phyloP scores from a whole-genome alignment of 495 filamentous ascomycete species.

The Trichoderma orchidacearum region DNA sequence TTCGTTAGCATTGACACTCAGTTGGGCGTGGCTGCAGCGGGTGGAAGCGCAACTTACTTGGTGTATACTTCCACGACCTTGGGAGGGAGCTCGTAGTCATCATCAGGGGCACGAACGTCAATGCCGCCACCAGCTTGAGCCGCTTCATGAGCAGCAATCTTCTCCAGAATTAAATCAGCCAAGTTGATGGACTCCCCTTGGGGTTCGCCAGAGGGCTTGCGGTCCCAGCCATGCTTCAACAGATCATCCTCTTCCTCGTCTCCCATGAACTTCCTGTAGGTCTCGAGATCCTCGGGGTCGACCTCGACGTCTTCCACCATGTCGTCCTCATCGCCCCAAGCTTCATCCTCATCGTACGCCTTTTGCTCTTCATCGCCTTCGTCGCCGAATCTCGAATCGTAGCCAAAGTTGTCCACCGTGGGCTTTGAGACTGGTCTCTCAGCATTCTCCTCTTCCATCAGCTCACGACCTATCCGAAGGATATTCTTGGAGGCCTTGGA shows the following conservation, averaged over 20 bases:
- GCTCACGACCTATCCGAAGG: constrained; percentile 68
- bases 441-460: constrained; percentile 57
- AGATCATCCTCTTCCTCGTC: constrained; percentile 36
- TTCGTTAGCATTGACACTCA: constrained; percentile 7
- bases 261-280: constrained; percentile 83
- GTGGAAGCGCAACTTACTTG: constrained; percentile 41
- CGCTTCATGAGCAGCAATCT: constrained; percentile 87
- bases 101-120: constrained; percentile 33
- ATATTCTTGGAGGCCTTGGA: constrained; percentile 79
- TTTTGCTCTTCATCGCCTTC: constrained; percentile 17
- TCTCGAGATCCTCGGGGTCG: constrained; percentile 76
- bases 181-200: constrained; percentile 58
- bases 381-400: constrained; percentile 19
- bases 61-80: constrained; percentile 91
- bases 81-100: constrained; percentile 72
- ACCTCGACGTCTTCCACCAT: constrained; percentile 67
- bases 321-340: constrained; percentile 60
- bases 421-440: constrained; percentile 6
- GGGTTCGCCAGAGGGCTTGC: constrained; percentile 22
- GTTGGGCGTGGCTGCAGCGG: background rate
- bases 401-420: constrained; percentile 25
- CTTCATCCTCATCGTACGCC: constrained; percentile 40
- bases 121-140: constrained; percentile 25
- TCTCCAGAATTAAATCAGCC: constrained; percentile 81
- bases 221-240: constrained; percentile 33